Evolutionary conservation across 768 basidiomycete species (phyloP), one percentile per base, ranked within the genome.

Genomic region (Tulasnella sp.): DNA sequence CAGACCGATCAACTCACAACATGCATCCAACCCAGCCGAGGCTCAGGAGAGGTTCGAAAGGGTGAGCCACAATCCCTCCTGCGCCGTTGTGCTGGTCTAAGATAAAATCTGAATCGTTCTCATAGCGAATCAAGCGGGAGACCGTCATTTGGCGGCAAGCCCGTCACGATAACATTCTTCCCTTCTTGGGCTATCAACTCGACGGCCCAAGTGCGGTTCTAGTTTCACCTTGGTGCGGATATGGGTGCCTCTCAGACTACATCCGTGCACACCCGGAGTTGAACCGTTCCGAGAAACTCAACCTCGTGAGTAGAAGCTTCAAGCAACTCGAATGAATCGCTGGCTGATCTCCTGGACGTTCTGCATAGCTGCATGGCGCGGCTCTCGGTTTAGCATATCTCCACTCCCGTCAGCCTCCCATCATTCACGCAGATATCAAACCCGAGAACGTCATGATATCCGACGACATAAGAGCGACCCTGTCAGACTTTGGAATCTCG

Each of bases 401-500:
- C 44, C 75, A 76, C 56, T 52, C 75, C 12, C 75, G 7, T 56
- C 14, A 76, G 16, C 75, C 46, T 6, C 75, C 75, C 3, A 76
- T 76, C 38, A 56, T 76, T 36, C 75, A 76, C 34, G 75, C 24
- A 24, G 75, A 76, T 52, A 21, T 76, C 46, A 44, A 76, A 27
- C 75, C 75, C 34, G 62, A 68, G 34, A 68, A 68, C 31, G 27
- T 68, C 9, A 68, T 68, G 62, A 68, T 68, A 24, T 27, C 62
- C 31, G 27, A 68, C 62, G 31, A 31, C 3, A 68, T 31, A 10
- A 36, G 10, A 36, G 62, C 62, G 16, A 6, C 16, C 19, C 62
- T 68, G 16, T 31, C 27, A 0, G 62, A 68, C 31, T 68, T 68
- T 34, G 62, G 62, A 19, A 9, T 68, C 21, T 68, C 62, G 16